phyloP scores from a whole-genome alignment of 1,139 yeast species.

The Candida tunisiensis region DNA sequence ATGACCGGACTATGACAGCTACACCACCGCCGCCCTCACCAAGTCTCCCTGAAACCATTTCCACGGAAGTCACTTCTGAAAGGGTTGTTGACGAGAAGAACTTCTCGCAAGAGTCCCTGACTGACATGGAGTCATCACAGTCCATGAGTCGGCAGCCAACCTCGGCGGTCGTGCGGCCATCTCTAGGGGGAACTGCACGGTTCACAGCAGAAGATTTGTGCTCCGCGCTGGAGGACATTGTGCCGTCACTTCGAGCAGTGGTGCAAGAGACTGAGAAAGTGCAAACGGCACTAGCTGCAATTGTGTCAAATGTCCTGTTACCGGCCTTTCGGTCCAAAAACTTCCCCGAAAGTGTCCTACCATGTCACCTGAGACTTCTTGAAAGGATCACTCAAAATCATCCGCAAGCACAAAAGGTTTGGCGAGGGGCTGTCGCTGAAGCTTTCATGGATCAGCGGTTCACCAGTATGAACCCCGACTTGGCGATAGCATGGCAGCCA shows the following conservation, averaged over 20 bases:
- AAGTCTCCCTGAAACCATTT: constrained; percentile 1
- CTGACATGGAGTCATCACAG: neutral
- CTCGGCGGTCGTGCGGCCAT: neutral
- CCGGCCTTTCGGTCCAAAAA: constrained; percentile 27
- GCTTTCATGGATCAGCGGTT: constrained; percentile 20
- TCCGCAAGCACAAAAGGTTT: constrained; percentile 19
- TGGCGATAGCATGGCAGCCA: constrained; percentile 29
- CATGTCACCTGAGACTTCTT: constrained; percentile 16
- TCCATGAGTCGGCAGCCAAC: neutral
- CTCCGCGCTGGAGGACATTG: constrained; percentile 20
- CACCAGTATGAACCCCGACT: constrained; percentile 22
- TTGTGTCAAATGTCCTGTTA: constrained; percentile 24
- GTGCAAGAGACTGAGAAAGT: constrained; percentile 32
- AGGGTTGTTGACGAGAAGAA: neutral
- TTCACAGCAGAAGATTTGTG: constrained; percentile 23
- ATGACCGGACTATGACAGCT: too few relatives aligned
- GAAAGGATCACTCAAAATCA: too few relatives aligned
- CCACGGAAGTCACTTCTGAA: constrained; percentile 2
- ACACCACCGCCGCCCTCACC: too few relatives aligned
- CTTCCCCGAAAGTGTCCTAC: constrained; percentile 12
- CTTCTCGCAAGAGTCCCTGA: neutral
- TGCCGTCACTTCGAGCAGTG: constrained; percentile 25
- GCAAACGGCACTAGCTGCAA: constrained; percentile 21
- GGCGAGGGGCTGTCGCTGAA: constrained; percentile 24
- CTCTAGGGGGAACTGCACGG: too few relatives aligned